These are phyloP conservation scores for Aspergillus cristatus DNA, from an alignment of 495 filamentous ascomycete genomes.

Conservation along the genomic window DNA sequence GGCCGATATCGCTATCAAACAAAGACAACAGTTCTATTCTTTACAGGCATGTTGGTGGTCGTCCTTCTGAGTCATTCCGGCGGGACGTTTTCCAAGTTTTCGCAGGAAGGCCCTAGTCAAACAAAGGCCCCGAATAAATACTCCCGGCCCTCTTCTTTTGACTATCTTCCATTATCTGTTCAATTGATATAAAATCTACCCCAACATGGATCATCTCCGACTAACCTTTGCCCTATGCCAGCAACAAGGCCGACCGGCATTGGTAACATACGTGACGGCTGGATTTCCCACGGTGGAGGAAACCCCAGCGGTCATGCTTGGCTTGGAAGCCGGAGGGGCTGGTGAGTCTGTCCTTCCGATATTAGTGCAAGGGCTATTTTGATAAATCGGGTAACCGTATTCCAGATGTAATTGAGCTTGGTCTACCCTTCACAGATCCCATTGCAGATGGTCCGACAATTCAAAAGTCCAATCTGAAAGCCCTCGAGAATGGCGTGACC, in stretches of 20 bases:
- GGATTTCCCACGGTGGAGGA: constrained; percentile 65
- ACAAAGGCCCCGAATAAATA: too few species aligned
- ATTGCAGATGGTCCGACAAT: constrained; percentile 86
- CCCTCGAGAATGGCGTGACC: constrained; percentile 69
- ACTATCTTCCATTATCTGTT: too few species aligned
- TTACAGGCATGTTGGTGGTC: too few species aligned
- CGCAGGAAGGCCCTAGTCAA: too few species aligned
- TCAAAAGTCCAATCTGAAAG: constrained; percentile 68
- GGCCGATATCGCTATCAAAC: too few species aligned
- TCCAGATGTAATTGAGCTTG: constrained; percentile 28
- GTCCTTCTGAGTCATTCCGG: too few species aligned
- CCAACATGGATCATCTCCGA: constrained; percentile 69
- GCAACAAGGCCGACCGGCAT: constrained; percentile 42
- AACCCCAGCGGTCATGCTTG: constrained; percentile 66
- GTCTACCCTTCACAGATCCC: constrained; percentile 82
- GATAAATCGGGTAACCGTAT: neutral
- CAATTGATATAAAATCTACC: too few species aligned
- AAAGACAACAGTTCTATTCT: too few species aligned
- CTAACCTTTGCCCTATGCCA: constrained; percentile 69
- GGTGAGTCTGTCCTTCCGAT: constrained; percentile 41
- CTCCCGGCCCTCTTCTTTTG: too few species aligned
- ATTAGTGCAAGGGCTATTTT: too few species aligned
- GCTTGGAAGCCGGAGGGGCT: constrained; percentile 79
- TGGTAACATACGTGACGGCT: constrained; percentile 87
- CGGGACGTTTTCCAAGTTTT: too few species aligned